Conservation (phyloP, 1,284 basidiomycete genomes). For the Mycosarcoma maydis region DNA sequence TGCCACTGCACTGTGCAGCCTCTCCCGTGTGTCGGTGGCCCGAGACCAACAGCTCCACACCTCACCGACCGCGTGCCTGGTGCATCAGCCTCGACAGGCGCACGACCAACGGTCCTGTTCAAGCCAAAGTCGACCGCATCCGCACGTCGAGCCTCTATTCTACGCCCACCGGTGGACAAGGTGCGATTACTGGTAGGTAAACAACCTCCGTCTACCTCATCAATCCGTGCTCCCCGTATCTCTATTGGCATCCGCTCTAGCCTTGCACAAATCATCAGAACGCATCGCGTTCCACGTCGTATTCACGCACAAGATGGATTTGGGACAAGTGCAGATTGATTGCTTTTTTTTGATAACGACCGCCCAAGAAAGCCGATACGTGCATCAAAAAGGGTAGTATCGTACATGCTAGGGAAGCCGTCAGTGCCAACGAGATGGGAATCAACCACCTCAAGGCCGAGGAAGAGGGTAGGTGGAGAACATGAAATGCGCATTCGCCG, state of each 20-base stretch:
- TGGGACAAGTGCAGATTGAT: conserved; percentile 47
- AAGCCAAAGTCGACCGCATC: conserved; percentile 16
- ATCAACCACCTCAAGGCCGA: conserved; percentile 29
- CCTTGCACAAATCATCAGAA: background rate
- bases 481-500: conserved; percentile 7
- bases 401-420: conserved; percentile 35
- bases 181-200: too few relatives aligned
- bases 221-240: conserved; percentile 36
- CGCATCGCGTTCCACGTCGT: too few relatives aligned
- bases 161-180: too few relatives aligned
- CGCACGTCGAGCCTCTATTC: conserved; percentile 8
- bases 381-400: conserved; percentile 20
- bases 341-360: conserved; percentile 42
- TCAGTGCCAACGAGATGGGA: conserved; percentile 29
- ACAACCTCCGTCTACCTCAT: conserved; percentile 18
- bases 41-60: conserved; percentile 35
- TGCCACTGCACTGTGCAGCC: conserved; percentile 21
- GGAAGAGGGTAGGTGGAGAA: conserved; percentile 1
- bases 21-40: background rate
- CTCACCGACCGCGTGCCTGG: conserved; percentile 7
- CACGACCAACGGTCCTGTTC: conserved; percentile 30
- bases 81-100: too few relatives aligned
- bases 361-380: conserved; percentile 34
- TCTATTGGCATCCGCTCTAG: conserved; percentile 24
- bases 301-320: background rate